Percentiles rank a stretch among this genome's conserved stretches.
phyloP scores from a whole-genome alignment of 1,139 yeast species.

The Scheffersomyces insectosa region DNA sequence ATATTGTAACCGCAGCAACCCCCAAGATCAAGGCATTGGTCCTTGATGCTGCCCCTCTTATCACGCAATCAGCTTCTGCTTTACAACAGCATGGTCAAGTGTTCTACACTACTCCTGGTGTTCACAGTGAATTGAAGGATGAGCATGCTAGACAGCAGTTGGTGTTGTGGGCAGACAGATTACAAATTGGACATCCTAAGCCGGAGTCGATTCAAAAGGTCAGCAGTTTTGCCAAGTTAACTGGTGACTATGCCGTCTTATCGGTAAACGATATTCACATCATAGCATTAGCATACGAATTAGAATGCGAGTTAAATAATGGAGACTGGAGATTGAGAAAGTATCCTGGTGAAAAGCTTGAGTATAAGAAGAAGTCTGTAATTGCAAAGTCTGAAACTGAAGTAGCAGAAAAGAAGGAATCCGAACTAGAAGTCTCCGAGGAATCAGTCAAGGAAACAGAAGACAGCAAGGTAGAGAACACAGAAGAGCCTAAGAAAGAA shows the following conservation, averaged over 20 bases:
- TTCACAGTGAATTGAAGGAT: slow-evolving; percentile 81
- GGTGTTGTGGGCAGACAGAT: slow-evolving; percentile 69
- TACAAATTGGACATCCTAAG: slow-evolving; percentile 74
- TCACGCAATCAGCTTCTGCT: slow-evolving; percentile 79
- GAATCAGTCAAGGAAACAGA: slow-evolving; percentile 8
- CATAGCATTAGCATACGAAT: slow-evolving; percentile 85
- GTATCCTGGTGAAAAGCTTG: slow-evolving; percentile 64
- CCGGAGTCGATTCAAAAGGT: slow-evolving; percentile 64
- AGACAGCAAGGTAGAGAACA: slow-evolving; percentile 5
- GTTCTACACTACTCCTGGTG: slow-evolving; percentile 91
- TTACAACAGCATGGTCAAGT: slow-evolving; percentile 66
- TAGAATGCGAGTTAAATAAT: slow-evolving; percentile 68
- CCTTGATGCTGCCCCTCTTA: slow-evolving; percentile 92
- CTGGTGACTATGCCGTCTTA: slow-evolving; percentile 89
- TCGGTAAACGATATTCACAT: slow-evolving; percentile 91
- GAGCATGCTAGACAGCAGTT: slow-evolving; percentile 80
- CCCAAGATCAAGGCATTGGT: slow-evolving; percentile 55
- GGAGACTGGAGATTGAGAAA: slow-evolving; percentile 72
- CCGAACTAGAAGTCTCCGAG: slow-evolving; percentile 7
- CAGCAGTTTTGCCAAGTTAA: slow-evolving; percentile 72
- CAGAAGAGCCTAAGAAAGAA: slow-evolving; percentile 10
- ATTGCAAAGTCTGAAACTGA: slow-evolving; percentile 2
- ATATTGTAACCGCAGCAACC: neutral
- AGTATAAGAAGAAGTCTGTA: slow-evolving; percentile 10
- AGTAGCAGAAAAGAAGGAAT: slow-evolving; percentile 13